Conservation (phyloP, 108 stramenopile species). For the Fragilaria radians region DNA sequence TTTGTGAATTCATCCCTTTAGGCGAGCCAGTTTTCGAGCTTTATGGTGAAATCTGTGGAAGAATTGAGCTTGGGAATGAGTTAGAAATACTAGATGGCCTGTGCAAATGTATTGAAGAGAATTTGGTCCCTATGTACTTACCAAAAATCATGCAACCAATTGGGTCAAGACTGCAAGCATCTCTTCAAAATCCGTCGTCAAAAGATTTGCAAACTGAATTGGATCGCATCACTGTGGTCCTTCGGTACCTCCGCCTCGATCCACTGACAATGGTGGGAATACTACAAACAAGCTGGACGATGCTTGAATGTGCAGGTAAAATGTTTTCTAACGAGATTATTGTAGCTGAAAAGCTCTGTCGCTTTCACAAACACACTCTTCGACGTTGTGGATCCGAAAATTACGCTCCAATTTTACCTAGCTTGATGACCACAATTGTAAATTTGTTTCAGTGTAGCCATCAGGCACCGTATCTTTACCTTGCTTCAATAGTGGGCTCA, state of each 20-base stretch:
- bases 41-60: conserved; percentile 62
- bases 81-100: conserved; percentile 86
- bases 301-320: conserved; percentile 60
- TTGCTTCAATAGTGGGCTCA: conserved; percentile 79
- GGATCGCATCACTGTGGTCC: conserved; percentile 77
- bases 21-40: conserved; percentile 77
- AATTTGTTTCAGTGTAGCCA: conserved; percentile 56
- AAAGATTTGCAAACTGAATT: conserved; percentile 64
- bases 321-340: conserved; percentile 59
- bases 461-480: conserved; percentile 83
- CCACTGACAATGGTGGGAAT: conserved; percentile 58
- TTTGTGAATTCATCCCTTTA: conserved; percentile 65
- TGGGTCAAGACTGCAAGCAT: conserved; percentile 45
- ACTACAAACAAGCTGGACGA: conserved; percentile 73
- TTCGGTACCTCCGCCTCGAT: conserved; percentile 41
- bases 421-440: conserved; percentile 68
- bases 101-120: conserved; percentile 61
- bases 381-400: conserved; percentile 57
- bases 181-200: conserved; percentile 24
- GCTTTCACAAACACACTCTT: conserved; percentile 91
- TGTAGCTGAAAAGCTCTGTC: conserved; percentile 87
- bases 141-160: conserved; percentile 76
- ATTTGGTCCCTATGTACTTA: conserved; percentile 21
- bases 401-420: conserved; percentile 79
- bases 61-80: conserved; percentile 72